These are phyloP conservation scores for Fimicolochytrium jonesii DNA, from an alignment of 192 early-diverging fungal species.

Conservation along the genomic window DNA sequence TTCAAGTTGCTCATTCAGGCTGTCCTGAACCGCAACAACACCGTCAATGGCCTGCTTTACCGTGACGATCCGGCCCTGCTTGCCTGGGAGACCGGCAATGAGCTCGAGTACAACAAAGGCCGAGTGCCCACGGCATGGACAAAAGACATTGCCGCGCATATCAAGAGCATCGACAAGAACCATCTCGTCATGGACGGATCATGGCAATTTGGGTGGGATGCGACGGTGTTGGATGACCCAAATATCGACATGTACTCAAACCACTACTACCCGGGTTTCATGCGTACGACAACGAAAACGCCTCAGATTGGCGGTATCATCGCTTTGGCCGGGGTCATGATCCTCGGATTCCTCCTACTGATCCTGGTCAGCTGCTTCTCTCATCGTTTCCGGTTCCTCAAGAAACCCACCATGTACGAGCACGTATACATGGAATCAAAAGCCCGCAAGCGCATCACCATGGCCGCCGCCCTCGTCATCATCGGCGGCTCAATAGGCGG, in stretches of 20 bases:
- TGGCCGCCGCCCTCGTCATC: background rate
- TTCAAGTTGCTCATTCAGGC: conserved; percentile 24
- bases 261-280: conserved; percentile 22
- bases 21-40: conserved; percentile 33
- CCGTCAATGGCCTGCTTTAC: conserved; percentile 28
- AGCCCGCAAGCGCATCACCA: conserved; percentile 1
- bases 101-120: conserved; percentile 21
- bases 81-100: conserved; percentile 44
- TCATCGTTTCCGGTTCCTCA: conserved; percentile 1
- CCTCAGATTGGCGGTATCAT: conserved; percentile 10
- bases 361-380: conserved; percentile 1
- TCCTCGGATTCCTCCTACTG: background rate
- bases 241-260: conserved; percentile 28
- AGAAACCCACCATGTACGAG: background rate
- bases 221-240: conserved; percentile 2
- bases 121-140: conserved; percentile 38
- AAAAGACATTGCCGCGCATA: conserved; percentile 9
- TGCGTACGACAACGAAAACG: too few relatives aligned
- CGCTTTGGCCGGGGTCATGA: background rate
- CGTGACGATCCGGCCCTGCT: conserved; percentile 37
- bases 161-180: conserved; percentile 22
- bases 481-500: conserved; percentile 2
- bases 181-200: conserved; percentile 43
- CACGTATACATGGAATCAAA: background rate
- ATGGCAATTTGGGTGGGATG: conserved; percentile 26